phyloP scores from a whole-genome alignment of 2,329 filamentous ascomycete genomes.

The Ophiostoma sp. region DNA sequence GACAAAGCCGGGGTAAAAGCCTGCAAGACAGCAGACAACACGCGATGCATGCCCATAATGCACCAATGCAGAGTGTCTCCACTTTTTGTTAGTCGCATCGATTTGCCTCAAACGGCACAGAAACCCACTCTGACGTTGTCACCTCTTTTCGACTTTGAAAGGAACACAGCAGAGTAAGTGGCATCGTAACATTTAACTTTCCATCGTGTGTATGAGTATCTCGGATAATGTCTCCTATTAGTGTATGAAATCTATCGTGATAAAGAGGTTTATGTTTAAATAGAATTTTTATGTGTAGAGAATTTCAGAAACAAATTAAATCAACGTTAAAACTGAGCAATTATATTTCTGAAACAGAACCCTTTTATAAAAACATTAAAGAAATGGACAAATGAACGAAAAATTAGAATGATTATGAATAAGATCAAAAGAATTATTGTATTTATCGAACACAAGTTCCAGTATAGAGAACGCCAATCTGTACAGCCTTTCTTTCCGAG shows the following conservation, averaged over 20 bases:
- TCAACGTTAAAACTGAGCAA: no score
- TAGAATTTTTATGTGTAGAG: no score
- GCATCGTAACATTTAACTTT: background rate
- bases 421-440: background rate
- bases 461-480: background rate
- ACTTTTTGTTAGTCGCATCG: background rate
- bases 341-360: no score
- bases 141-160: background rate
- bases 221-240: no score
- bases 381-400: background rate
- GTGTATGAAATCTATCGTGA: no score
- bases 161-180: background rate
- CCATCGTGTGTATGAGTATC: background rate
- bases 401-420: background rate
- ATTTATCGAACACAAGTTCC: background rate
- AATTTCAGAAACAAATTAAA: no score
- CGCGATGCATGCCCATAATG: background rate
- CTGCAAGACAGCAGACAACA: background rate
- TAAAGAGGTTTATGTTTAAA: no score
- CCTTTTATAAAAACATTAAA: background rate
- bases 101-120: background rate
- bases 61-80: background rate
- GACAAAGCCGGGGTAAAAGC: constrained; percentile 12
- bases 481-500: background rate
- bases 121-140: background rate